Conservation (phyloP, 495 filamentous ascomycete species). For the Tirmania nivea region DNA sequence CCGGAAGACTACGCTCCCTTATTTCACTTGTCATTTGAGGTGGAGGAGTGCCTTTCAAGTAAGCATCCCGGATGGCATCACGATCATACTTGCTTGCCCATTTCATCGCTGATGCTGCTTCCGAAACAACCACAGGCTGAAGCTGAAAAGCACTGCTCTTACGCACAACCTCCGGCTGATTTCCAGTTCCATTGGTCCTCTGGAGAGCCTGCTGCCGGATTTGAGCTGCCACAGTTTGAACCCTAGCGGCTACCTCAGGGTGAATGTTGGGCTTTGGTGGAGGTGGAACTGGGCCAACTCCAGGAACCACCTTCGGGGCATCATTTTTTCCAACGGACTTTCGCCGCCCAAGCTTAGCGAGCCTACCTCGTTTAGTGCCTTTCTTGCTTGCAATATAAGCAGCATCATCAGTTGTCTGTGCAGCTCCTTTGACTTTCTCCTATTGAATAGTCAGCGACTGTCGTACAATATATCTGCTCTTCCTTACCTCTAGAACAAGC, state of each 20-base stretch:
- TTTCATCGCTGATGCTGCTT: slow-evolving; percentile 82
- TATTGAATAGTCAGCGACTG: slow-evolving; percentile 32
- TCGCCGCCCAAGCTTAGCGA: slow-evolving; percentile 10
- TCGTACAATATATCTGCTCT: not conserved
- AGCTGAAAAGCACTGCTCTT: slow-evolving; percentile 84
- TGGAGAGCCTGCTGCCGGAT: slow-evolving; percentile 37
- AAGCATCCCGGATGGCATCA: slow-evolving; percentile 56
- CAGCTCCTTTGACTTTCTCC: slow-evolving; percentile 88
- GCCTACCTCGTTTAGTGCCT: slow-evolving; percentile 30
- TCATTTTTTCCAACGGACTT: slow-evolving; percentile 7
- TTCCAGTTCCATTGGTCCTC: slow-evolving; percentile 7
- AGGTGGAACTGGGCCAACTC: not conserved
- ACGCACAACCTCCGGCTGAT: slow-evolving; percentile 14
- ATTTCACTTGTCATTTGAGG: not conserved
- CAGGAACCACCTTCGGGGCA: not conserved
- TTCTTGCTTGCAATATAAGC: slow-evolving; percentile 74
- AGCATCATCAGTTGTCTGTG: slow-evolving; percentile 58
- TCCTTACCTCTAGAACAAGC: slow-evolving; percentile 38
- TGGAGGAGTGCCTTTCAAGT: slow-evolving; percentile 28
- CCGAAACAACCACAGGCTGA: slow-evolving; percentile 63
- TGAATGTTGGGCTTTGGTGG: slow-evolving; percentile 55
- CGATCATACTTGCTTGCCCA: slow-evolving; percentile 77
- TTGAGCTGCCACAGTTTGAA: slow-evolving; percentile 69
- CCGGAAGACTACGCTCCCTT: slow-evolving; percentile 7
- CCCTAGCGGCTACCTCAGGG: slow-evolving; percentile 76